Evolutionary conservation across 345 rosid species (phyloP).

Genomic region (Physaria fendleri): DNA sequence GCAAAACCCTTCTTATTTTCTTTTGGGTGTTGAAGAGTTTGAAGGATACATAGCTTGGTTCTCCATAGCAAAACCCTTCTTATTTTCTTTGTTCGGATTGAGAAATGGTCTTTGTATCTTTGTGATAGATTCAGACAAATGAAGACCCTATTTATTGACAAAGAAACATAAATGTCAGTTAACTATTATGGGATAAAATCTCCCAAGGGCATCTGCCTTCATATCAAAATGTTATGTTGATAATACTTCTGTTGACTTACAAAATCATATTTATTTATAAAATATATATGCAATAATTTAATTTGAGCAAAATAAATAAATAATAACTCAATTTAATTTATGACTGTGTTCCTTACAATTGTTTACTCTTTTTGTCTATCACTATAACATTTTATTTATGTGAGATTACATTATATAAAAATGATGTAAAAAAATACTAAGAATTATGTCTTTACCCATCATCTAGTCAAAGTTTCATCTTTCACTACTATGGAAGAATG

Average conservation of each 20-base stretch:
- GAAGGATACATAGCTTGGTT: no score
- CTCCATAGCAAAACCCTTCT: constrained; percentile 5
- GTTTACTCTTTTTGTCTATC: background rate
- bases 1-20: constrained; percentile 3
- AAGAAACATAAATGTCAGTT: background rate
- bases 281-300: background rate
- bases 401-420: no score
- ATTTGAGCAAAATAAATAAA: no score
- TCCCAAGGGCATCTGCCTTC: background rate
- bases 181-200: constrained; percentile 23
- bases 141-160: constrained; percentile 21
- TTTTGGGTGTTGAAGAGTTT: no score
- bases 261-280: background rate
- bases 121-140: constrained; percentile 19
- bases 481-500: constrained; percentile 10
- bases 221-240: constrained; percentile 6
- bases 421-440: no score
- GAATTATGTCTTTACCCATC: background rate
- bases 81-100: background rate
- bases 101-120: constrained; percentile 15
- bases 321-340: background rate
- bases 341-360: background rate
- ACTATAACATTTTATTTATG: background rate
- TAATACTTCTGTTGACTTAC: background rate
- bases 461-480: no score